A percentile compares a stretch with the other conserved stretches of the same genome.
Conservation (phyloP, 345 rosid species). For the Moricandia arvensis region DNA sequence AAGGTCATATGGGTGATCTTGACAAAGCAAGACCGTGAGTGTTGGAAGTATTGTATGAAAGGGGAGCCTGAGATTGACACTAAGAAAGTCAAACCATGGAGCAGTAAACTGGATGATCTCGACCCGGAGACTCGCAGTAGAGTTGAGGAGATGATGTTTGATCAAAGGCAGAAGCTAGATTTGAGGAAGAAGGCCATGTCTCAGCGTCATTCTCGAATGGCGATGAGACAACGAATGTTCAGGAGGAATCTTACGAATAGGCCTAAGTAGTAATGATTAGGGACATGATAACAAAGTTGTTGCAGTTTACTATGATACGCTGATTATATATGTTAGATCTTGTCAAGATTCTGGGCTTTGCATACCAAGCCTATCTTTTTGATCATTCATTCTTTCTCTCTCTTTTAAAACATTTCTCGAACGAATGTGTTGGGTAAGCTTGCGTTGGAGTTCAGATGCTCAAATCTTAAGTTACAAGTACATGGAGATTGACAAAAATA, state of each 20-base stretch:
- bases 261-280: not conserved
- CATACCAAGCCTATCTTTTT: too few relatives aligned
- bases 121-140: conserved; percentile 73
- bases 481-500: too few relatives aligned
- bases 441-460: too few relatives aligned
- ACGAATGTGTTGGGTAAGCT: too few relatives aligned
- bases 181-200: not conserved
- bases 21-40: conserved; percentile 82
- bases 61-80: conserved; percentile 49
- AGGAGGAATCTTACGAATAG: not conserved
- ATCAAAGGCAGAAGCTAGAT: conserved; percentile 47
- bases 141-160: conserved; percentile 63
- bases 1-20: conserved; percentile 45
- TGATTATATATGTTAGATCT: not conserved
- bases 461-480: too few relatives aligned
- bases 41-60: conserved; percentile 71
- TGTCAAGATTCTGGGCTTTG: too few relatives aligned
- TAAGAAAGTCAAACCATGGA: conserved; percentile 89
- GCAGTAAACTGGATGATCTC: conserved; percentile 73
- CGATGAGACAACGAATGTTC: not conserved
- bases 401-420: too few relatives aligned
- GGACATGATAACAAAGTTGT: not conserved
- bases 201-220: not conserved
- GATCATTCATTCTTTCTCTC: too few relatives aligned
- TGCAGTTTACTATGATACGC: not conserved